Base-by-base conservation (phyloP, 2,329 filamentous ascomycete genomes). In the Exophiala lecanii-corni region DNA sequence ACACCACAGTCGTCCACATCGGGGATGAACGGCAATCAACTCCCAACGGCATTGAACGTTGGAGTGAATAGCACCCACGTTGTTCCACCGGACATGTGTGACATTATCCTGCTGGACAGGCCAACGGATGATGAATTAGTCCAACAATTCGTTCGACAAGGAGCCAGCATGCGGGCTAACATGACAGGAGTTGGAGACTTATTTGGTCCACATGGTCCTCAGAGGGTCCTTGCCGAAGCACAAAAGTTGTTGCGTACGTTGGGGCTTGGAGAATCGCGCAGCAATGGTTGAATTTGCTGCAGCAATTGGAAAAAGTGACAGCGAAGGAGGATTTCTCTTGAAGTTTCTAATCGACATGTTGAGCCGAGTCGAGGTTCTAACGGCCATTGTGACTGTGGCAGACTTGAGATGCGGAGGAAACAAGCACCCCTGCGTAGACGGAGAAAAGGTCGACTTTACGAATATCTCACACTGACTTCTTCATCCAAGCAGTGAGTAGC, bases 81-180 rank as follows among this genome's bases (percentile, higher is more conserved):
- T 0, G 69, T 30, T 3, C 17, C 34, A 9, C 30, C 33, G 2
- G 40, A 43, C 13, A 16, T 36, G 13, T 45, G 39, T 26, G 36
- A 43, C 16, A 46, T 73, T 4, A 73, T 78, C 25, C 66, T 72
- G 9, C 60, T 79, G 0, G 76, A 79, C 42, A 63, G 74, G 5
- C 75, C 75, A 0, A 68, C 69, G 2, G 74, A 79, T 49, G 76
- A 79, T 54, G 75, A 79, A 50, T 63, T 79, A 33, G 74, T 78
- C 2, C 75, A 79, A 51, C 57, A 71, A 1, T 79, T 75, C 54
- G 73, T 79, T 0, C 61, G 68, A 9, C 60, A 67, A 9, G 75
- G 75, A 0, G 59, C 67, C 17, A 59, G 49, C 2, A 75, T 79
- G 68, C 62, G 61, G 13, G 73, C 69, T 1, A 68, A 72, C 44